Conservation (phyloP, 1,284 basidiomycete genomes). For the Sanghuangporus sanghuang region DNA sequence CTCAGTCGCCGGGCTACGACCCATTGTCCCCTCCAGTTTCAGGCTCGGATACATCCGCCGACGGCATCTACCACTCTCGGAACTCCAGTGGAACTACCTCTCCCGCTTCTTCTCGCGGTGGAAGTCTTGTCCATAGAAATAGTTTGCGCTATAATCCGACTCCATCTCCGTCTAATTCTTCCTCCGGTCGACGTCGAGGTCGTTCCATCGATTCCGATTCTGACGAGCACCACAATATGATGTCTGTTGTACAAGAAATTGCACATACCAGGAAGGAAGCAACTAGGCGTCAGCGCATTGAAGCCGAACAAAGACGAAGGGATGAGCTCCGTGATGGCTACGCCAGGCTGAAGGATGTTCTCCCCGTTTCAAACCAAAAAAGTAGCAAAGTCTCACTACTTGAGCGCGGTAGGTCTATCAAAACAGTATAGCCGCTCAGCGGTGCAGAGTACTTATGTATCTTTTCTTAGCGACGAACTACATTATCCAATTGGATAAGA, state of each 20-base stretch:
- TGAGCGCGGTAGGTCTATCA: conserved; percentile 63
- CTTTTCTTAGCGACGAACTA: conserved; percentile 58
- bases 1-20: conserved; percentile 74
- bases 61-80: conserved; percentile 68
- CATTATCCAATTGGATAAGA: conserved; percentile 62
- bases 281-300: conserved; percentile 74
- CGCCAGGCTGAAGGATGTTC: conserved; percentile 77
- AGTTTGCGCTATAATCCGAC: conserved; percentile 68
- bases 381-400: conserved; percentile 84
- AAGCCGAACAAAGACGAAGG: conserved; percentile 80
- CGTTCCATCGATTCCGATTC: conserved; percentile 73
- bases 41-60: conserved; percentile 78
- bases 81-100: conserved; percentile 73
- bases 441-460: conserved; percentile 4
- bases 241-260: conserved; percentile 57
- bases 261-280: conserved; percentile 78
- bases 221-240: conserved; percentile 56
- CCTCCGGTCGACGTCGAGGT: conserved; percentile 54
- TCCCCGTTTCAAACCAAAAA: conserved; percentile 83
- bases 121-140: conserved; percentile 67
- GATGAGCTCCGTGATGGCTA: conserved; percentile 87
- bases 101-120: conserved; percentile 65
- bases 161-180: conserved; percentile 69
- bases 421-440: neutral
- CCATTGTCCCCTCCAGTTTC: conserved; percentile 76